phyloP scores from a whole-genome alignment of 2,329 filamentous ascomycete species.

The Aspergillus ochraceus region DNA sequence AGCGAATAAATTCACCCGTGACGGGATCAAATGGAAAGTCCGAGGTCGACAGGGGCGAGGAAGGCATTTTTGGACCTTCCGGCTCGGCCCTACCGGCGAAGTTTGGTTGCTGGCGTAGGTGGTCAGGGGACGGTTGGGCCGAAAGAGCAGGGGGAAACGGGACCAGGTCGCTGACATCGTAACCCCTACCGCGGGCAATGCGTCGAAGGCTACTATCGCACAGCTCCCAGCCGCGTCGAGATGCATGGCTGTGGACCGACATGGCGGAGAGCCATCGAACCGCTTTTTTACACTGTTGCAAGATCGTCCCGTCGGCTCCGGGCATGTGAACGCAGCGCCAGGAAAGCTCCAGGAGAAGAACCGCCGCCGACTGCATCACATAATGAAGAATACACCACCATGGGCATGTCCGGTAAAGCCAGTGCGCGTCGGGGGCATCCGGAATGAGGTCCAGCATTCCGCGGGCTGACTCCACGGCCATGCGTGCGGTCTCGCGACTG shows the following conservation, averaged over 20 bases:
- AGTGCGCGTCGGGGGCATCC: conserved; percentile 30
- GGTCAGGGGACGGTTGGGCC: no score
- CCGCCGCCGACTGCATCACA: conserved; percentile 40
- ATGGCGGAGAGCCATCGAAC: neutral
- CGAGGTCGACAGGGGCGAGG: no score
- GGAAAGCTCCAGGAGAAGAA: conserved; percentile 34
- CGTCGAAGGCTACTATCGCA: neutral
- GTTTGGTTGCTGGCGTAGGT: no score
- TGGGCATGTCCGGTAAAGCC: conserved; percentile 33
- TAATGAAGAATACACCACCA: conserved; percentile 46
- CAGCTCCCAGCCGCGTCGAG: neutral
- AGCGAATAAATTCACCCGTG: no score
- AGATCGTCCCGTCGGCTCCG: neutral
- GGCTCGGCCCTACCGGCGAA: no score
- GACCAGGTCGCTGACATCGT: neutral
- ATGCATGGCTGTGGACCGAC: neutral
- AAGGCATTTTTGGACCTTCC: no score
- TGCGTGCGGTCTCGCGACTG: conserved; percentile 25
- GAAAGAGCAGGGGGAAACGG: no score
- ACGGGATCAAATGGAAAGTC: no score
- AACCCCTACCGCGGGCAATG: neutral
- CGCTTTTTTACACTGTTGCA: neutral
- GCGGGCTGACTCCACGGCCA: conserved; percentile 38
- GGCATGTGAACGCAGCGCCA: neutral
- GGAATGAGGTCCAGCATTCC: conserved; percentile 37